Base-by-base conservation (phyloP, 2,329 filamentous ascomycete genomes). In the Pseudogymnoascus pannorum region DNA sequence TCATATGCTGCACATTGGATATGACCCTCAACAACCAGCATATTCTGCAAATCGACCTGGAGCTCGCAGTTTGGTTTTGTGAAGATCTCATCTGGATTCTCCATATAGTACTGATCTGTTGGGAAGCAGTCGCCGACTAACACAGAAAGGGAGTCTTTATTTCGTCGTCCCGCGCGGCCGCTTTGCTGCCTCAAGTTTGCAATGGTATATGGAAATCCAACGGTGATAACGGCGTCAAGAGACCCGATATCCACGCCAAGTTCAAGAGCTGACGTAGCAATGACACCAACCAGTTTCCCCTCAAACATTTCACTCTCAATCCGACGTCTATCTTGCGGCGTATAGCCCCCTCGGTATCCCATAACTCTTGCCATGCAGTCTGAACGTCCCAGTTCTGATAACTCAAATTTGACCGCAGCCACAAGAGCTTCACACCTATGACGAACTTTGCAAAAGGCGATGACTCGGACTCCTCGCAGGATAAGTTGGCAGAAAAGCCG, bases 251-350 rank as follows among this genome's bases (percentile, higher is more conserved):
- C 94, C 42, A 99, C 91, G 26, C 94, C 94, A 1, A 99, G 78
- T 72, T 99, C 94, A 2, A 99, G 79, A 0, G 94, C 94, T 60
- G 88, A 96, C 0, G 94, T 99, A 2, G 93, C 93, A 31, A 99
- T 87, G 61, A 99, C 95, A 1, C 94, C 94, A 64, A 97, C 81
- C 1, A 99, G 80, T 69, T 92, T 94, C 0, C 94, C 94, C 61
- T 96, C 89, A 68, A 99, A 99, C 94, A 99, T 97, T 71, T 97
- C 92, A 24, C 82, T 85, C 73, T 99, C 94, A 63, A 99, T 97
- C 61, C 83, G 81, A 16, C 94, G 84, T 61, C 94, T 82, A 69
- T 99, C 94, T 72, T 95, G 89, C 1, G 93, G 86, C 2, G 92
- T 96, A 71, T 99, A 99, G 0, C 94, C 94, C 22, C 94, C 94